These are phyloP conservation scores for Perilla frutescens DNA, from an alignment of 257 asterid genomes.

Conservation along the genomic window DNA sequence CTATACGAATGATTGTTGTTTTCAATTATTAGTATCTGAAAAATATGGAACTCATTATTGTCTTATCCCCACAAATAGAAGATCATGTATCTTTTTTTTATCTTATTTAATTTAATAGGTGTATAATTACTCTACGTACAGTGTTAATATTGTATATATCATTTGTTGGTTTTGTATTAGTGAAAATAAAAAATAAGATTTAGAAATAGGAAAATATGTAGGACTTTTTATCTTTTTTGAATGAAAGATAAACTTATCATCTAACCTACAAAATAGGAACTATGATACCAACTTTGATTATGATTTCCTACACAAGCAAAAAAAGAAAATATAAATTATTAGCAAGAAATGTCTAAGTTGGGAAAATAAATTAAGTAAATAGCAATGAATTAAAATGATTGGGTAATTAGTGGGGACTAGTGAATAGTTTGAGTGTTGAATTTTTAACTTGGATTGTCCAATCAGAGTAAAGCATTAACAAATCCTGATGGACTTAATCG, in stretches of 20 bases:
- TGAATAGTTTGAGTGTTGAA: background rate
- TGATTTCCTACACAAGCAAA: background rate
- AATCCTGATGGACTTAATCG: slow-evolving; percentile 5
- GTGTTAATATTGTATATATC: too few species aligned
- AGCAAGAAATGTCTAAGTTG: slow-evolving; percentile 6
- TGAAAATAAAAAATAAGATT: too few species aligned
- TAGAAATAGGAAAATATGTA: too few species aligned
- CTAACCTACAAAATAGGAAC: slow-evolving; percentile 11
- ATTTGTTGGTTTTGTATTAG: background rate
- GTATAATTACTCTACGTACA: too few species aligned
- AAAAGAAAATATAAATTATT: background rate
- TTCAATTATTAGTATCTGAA: too few species aligned
- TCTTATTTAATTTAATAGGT: too few species aligned
- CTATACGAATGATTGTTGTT: too few species aligned
- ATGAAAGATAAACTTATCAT: background rate
- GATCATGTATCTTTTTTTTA: too few species aligned
- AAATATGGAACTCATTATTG: too few species aligned
- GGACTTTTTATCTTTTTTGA: background rate
- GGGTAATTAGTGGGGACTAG: slow-evolving; percentile 26
- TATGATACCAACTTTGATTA: slow-evolving; percentile 4
- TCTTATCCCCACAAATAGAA: too few species aligned
- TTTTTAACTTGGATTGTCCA: slow-evolving; percentile 6
- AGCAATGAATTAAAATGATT: slow-evolving; percentile 19
- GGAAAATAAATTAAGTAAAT: slow-evolving; percentile 22
- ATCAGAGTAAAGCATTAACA: slow-evolving; percentile 19